These are phyloP conservation scores for Rhodamnia argentea DNA, from an alignment of 345 rosid species.

Conservation along the genomic window DNA sequence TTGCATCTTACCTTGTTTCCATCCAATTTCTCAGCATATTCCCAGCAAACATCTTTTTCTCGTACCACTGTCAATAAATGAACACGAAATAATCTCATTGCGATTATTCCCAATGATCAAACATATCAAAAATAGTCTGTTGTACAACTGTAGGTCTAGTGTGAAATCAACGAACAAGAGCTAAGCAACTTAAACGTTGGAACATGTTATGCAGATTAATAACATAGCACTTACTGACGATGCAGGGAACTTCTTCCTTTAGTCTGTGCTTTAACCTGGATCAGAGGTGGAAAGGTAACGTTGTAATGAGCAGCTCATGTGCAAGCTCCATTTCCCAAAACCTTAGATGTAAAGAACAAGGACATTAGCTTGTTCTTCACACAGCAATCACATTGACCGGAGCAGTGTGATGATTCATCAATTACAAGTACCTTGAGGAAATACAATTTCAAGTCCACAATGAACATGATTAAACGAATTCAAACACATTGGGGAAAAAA, in stretches of 20 bases:
- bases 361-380: neutral
- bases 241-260: neutral
- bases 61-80: conserved; percentile 57
- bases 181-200: neutral
- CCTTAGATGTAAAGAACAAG: neutral
- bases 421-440: neutral
- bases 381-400: neutral
- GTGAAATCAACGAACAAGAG: neutral
- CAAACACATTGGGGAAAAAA: neutral
- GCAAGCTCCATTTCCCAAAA: neutral
- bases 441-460: neutral
- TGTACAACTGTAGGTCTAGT: neutral
- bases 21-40: conserved; percentile 79
- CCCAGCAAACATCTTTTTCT: conserved; percentile 89
- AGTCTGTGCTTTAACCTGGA: neutral
- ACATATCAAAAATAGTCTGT: neutral
- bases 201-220: neutral
- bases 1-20: conserved; percentile 84
- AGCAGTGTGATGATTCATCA: neutral
- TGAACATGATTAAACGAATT: neutral
- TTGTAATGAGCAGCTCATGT: neutral
- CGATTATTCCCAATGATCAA: neutral
- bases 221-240: neutral
- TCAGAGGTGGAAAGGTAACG: neutral
- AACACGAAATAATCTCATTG: neutral